phyloP scores from a whole-genome alignment of 2,329 filamentous ascomycete species.

The Cylindrodendrum hubeiense region DNA sequence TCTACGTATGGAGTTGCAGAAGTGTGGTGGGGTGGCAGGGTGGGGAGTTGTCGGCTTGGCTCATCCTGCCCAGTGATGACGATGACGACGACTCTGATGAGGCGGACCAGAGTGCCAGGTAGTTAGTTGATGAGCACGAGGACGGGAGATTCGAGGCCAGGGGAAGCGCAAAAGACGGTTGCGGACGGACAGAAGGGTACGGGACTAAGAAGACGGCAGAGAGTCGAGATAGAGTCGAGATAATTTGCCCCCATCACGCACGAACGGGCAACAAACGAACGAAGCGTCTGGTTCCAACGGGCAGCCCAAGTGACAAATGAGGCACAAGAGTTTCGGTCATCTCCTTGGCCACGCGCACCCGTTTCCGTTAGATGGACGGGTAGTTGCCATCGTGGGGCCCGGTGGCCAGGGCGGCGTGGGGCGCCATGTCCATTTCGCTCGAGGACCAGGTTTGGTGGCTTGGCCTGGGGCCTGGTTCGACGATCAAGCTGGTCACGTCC shows the following conservation, averaged over 20 bases:
- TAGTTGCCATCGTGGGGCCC: constrained; percentile 23
- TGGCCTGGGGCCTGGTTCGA: constrained; percentile 17
- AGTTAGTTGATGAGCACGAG: constrained; percentile 5
- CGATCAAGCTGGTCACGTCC: constrained; percentile 25
- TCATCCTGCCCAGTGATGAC: constrained; percentile 22
- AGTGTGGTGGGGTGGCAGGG: constrained; percentile 18
- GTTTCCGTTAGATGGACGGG: constrained; percentile 30
- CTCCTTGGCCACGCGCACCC: constrained; percentile 21
- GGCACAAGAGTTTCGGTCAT: constrained; percentile 19
- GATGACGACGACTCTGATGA: constrained; percentile 24
- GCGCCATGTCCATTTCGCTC: constrained; percentile 20
- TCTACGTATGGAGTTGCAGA: background rate
- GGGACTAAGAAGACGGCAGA: background rate
- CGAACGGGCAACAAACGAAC: background rate
- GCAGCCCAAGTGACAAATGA: constrained; percentile 15
- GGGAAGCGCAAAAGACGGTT: constrained; percentile 9
- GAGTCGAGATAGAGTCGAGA: background rate
- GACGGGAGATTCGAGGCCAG: constrained; percentile 11
- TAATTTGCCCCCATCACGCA: background rate
- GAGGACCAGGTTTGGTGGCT: constrained; percentile 12
- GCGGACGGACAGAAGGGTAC: background rate
- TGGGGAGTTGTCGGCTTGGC: constrained; percentile 16
- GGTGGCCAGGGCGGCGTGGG: constrained; percentile 20
- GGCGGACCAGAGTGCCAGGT: background rate
- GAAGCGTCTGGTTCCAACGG: background rate